A percentile compares a stretch with the other conserved stretches of the same genome.
phyloP scores from a whole-genome alignment of 2,329 filamentous ascomycete species.

The Diaporthe eres region DNA sequence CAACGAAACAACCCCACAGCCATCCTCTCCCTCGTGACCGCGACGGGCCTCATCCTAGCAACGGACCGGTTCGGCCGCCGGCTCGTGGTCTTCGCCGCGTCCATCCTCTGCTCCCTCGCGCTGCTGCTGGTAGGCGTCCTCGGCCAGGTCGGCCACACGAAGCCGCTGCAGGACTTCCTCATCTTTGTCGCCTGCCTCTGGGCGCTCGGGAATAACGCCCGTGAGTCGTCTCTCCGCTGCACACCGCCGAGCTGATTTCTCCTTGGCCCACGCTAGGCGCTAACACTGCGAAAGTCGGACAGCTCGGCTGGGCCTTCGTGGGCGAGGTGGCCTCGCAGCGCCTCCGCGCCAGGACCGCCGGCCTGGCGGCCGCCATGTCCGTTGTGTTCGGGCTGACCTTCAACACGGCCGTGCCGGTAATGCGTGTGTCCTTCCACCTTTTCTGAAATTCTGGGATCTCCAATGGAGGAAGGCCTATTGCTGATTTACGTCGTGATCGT shows the following conservation, averaged over 20 bases:
- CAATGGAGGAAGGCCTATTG: no score
- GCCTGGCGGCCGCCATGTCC: conserved; percentile 43
- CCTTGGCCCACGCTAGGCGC: neutral
- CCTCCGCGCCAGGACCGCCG: conserved; percentile 45
- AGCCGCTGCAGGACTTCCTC: conserved; percentile 40
- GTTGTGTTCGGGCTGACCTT: conserved; percentile 45
- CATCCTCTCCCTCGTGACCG: conserved; percentile 41
- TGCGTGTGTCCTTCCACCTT: conserved; percentile 35
- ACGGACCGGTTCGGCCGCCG: conserved; percentile 43
- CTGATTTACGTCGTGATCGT: neutral
- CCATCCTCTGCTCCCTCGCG: conserved; percentile 36
- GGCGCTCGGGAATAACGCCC: conserved; percentile 42
- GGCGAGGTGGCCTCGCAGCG: conserved; percentile 46
- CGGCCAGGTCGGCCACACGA: conserved; percentile 38
- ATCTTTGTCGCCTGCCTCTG: conserved; percentile 45
- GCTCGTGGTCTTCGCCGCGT: conserved; percentile 36
- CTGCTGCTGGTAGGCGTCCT: conserved; percentile 42
- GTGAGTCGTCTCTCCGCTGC: neutral
- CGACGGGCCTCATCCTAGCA: conserved; percentile 36
- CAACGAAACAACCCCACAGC: neutral
- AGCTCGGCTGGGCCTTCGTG: conserved; percentile 45
- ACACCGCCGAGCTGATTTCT: neutral
- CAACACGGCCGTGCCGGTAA: conserved; percentile 44
- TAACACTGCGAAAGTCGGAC: conserved; percentile 35
- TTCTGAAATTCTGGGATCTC: fast-evolving